phyloP scores from a whole-genome alignment of 805 yeast species.

The Candida orba region DNA sequence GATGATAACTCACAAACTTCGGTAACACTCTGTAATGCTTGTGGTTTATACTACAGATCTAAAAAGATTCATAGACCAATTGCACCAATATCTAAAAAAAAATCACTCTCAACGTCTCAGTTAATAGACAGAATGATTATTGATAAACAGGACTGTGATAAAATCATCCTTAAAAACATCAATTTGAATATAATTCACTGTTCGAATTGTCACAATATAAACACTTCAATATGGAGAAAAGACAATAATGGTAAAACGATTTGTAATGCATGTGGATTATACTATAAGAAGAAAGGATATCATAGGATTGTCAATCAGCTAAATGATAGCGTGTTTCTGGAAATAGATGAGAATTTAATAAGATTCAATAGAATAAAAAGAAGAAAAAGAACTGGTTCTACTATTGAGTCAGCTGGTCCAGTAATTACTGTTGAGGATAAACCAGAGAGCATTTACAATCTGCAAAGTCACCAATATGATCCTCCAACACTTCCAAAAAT shows the following conservation, averaged over 20 bases:
- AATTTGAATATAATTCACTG: conserved; percentile 33
- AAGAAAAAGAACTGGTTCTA: conserved; percentile 7
- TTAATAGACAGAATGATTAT: conserved; percentile 6
- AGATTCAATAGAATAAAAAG: conserved; percentile 18
- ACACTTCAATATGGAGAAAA: conserved; percentile 91
- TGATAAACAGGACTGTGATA: neutral
- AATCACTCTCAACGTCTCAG: conserved; percentile 9
- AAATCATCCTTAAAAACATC: conserved; percentile 7
- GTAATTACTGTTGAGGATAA: too few relatives aligned
- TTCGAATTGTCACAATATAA: conserved; percentile 80
- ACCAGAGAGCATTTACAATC: too few relatives aligned
- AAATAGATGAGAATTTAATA: conserved; percentile 15
- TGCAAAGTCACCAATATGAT: too few relatives aligned
- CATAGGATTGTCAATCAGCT: conserved; percentile 11
- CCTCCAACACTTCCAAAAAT: too few relatives aligned
- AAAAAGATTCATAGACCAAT: conserved; percentile 75
- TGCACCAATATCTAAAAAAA: conserved; percentile 37
- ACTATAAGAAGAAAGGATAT: conserved; percentile 42
- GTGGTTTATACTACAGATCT: conserved; percentile 68
- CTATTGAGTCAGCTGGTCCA: too few relatives aligned
- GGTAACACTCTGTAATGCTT: conserved; percentile 71
- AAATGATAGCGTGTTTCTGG: conserved; percentile 13
- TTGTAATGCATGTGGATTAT: conserved; percentile 94
- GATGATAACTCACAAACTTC: conserved; percentile 66
- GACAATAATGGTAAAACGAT: conserved; percentile 83